Conservation (phyloP, 1,284 basidiomycete species). For the Cryptococcus sp. region DNA sequence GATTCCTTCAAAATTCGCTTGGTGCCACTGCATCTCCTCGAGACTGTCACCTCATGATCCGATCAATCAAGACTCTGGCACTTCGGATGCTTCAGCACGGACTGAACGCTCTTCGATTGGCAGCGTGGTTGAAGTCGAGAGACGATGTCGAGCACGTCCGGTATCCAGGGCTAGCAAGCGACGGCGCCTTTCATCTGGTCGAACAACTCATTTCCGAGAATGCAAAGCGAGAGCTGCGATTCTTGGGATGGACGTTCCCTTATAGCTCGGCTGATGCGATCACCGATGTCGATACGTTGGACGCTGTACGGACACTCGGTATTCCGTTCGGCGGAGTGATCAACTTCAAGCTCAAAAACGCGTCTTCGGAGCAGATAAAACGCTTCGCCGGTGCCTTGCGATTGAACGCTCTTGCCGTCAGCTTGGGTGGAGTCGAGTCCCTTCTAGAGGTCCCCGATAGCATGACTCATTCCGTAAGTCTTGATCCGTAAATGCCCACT, state of each 20-base stretch:
- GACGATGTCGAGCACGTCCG: constrained; percentile 67
- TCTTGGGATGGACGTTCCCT: constrained; percentile 44
- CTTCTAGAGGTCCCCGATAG: constrained; percentile 74
- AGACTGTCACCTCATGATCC: constrained; percentile 87
- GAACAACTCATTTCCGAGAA: constrained; percentile 60
- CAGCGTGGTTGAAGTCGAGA: constrained; percentile 59
- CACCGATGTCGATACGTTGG: constrained; percentile 12
- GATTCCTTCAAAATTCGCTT: constrained; percentile 86
- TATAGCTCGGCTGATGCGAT: constrained; percentile 17
- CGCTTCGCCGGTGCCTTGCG: constrained; percentile 65
- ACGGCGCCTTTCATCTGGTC: constrained; percentile 61
- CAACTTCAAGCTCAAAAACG: constrained; percentile 57
- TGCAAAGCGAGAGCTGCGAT: constrained; percentile 63
- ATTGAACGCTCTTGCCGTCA: constrained; percentile 83
- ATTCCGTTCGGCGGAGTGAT: constrained; percentile 71
- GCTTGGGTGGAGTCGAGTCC: constrained; percentile 86
- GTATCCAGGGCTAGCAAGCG: constrained; percentile 73
- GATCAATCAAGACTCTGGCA: constrained; percentile 85
- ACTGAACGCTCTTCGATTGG: constrained; percentile 71
- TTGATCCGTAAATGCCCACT: neutral
- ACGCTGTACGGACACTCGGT: constrained; percentile 32
- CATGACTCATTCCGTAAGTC: constrained; percentile 61
- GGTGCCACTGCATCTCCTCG: constrained; percentile 83
- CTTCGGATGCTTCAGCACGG: constrained; percentile 86
- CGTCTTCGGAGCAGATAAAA: constrained; percentile 37